Conservation (phyloP, 805 yeast genomes). For the Lachancea lanzarotensis region DNA sequence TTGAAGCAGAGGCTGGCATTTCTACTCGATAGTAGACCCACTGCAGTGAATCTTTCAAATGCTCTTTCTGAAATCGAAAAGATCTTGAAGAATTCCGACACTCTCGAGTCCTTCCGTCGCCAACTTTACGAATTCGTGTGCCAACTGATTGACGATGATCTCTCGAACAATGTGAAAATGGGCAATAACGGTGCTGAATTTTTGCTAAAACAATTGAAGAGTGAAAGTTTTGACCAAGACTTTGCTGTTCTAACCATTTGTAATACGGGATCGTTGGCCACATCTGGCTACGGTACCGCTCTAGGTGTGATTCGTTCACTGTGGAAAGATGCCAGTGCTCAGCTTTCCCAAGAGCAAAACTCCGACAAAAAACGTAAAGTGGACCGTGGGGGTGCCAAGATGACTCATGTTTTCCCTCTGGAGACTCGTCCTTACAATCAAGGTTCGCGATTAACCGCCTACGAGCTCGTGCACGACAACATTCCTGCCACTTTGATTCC, state of each 20-base stretch:
- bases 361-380: slow-evolving; percentile 18
- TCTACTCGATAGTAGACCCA: slow-evolving; percentile 77
- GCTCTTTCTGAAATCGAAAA: slow-evolving; percentile 42
- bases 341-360: slow-evolving; percentile 16
- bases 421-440: slow-evolving; percentile 97
- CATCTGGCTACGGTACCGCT: slow-evolving; percentile 97
- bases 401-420: slow-evolving; percentile 74
- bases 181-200: slow-evolving; percentile 79
- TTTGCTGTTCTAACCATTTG: slow-evolving; percentile 87
- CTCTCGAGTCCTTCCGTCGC: slow-evolving; percentile 18
- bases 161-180: slow-evolving; percentile 66
- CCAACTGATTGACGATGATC: slow-evolving; percentile 64
- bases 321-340: slow-evolving; percentile 37
- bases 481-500: slow-evolving; percentile 87
- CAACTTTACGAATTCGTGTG: slow-evolving; percentile 41
- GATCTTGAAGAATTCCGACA: slow-evolving; percentile 29
- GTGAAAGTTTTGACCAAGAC: slow-evolving; percentile 50
- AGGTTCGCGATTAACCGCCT: slow-evolving; percentile 90
- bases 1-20: slow-evolving; percentile 50
- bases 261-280: slow-evolving; percentile 94
- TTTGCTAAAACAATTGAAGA: slow-evolving; percentile 41
- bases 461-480: slow-evolving; percentile 75
- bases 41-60: slow-evolving; percentile 87
- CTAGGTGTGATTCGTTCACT: slow-evolving; percentile 83
- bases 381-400: slow-evolving; percentile 35